phyloP scores from a whole-genome alignment of 352 stramenopile genomes.

The Elongisporangium prolatum region DNA sequence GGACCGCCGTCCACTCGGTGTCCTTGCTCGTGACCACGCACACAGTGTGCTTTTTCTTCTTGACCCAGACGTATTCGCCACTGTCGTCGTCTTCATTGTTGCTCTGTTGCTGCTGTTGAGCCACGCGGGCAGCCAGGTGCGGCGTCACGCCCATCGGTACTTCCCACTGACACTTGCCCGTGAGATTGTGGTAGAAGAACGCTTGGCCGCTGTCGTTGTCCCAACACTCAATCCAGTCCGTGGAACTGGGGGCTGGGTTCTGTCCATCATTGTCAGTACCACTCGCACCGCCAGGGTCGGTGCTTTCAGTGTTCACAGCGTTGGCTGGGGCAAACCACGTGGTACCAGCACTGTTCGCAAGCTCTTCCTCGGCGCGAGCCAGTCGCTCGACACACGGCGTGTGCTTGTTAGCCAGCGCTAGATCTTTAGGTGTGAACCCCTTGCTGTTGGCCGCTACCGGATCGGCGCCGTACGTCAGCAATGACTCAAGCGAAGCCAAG shows the following conservation, averaged over 20 bases:
- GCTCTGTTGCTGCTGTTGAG: conserved; percentile 21
- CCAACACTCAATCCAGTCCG: conserved; percentile 60
- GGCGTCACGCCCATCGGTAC: conserved; percentile 29
- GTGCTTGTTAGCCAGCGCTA: conserved; percentile 45
- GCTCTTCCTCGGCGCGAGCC: conserved; percentile 32
- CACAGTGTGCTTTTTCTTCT: conserved; percentile 68
- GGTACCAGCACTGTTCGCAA: conserved; percentile 22
- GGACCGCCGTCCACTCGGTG: conserved; percentile 58
- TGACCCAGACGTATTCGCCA: conserved; percentile 68
- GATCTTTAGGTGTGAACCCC: conserved; percentile 41
- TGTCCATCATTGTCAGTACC: too few species aligned
- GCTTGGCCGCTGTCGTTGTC: conserved; percentile 45
- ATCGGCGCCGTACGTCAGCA: conserved; percentile 50
- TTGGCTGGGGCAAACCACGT: conserved; percentile 57
- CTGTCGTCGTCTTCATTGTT: conserved; percentile 23
- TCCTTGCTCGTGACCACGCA: conserved; percentile 55
- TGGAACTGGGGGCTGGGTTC: too few species aligned
- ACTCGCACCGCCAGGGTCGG: conserved; percentile 6
- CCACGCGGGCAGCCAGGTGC: conserved; percentile 16
- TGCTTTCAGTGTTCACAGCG: conserved; percentile 16
- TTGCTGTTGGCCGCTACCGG: conserved; percentile 40
- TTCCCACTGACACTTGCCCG: conserved; percentile 66
- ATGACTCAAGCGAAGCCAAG: conserved; percentile 26
- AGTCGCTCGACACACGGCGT: conserved; percentile 38
- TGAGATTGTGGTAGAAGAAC: conserved; percentile 76